These are phyloP conservation scores for Mortierella sp. DNA, from an alignment of 371 early-diverging fungal species.

Conservation along the genomic window DNA sequence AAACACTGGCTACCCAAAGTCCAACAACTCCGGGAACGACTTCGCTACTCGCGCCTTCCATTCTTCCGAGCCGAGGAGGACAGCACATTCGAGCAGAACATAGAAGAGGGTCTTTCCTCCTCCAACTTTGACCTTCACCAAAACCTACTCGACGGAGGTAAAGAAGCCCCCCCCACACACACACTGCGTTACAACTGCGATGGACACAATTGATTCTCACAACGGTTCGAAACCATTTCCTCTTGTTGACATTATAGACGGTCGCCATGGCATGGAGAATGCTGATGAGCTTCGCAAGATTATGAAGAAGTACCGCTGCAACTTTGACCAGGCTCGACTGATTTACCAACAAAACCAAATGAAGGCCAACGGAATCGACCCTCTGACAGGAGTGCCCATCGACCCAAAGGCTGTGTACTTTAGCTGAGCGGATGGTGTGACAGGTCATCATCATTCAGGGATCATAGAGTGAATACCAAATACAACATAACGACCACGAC, in stretches of 20 bases:
- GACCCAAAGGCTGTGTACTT: constrained; percentile 80
- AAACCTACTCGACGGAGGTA: constrained; percentile 69
- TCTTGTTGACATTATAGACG: constrained; percentile 53
- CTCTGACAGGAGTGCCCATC: constrained; percentile 78
- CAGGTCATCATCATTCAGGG: too few species aligned
- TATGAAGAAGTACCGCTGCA: constrained; percentile 76
- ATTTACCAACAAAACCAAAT: constrained; percentile 78
- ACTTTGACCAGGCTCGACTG: constrained; percentile 85
- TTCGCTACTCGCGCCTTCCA: constrained; percentile 38
- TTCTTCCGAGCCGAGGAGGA: constrained; percentile 46
- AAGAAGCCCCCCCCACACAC: neutral
- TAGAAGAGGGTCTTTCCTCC: constrained; percentile 79
- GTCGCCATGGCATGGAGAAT: constrained; percentile 79
- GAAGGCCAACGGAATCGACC: constrained; percentile 82
- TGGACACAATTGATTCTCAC: too few species aligned
- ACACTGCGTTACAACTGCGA: constrained; percentile 1
- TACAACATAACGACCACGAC: too few species aligned
- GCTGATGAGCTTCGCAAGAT: constrained; percentile 76
- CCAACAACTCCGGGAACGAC: constrained; percentile 33
- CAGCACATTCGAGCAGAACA: constrained; percentile 66
- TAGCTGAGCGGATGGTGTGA: constrained; percentile 6
- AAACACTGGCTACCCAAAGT: constrained; percentile 40
- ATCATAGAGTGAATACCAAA: neutral
- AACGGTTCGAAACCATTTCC: neutral
- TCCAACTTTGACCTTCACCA: constrained; percentile 75